Percentiles rank a stretch among this genome's conserved stretches.
Evolutionary conservation across 2,329 filamentous ascomycete species (phyloP).

Genomic region (Penicillium sp.): DNA sequence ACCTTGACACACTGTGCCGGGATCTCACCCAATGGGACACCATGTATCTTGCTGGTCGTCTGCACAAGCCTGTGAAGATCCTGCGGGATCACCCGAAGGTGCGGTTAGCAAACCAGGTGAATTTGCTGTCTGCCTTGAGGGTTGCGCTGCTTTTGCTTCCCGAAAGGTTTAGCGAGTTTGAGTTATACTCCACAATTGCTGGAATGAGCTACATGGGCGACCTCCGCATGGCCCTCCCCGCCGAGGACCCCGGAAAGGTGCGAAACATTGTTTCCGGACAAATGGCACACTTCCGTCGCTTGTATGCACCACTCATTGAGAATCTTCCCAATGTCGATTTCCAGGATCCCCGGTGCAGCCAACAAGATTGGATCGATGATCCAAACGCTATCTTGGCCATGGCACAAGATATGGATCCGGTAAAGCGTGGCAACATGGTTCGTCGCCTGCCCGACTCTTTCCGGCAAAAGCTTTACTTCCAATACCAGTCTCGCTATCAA

Average conservation of each 20-base stretch:
- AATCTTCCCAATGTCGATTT: conserved; percentile 88
- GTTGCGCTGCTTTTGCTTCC: conserved; percentile 87
- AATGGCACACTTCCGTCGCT: conserved; percentile 82
- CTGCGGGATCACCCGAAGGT: conserved; percentile 90
- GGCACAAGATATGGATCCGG: conserved; percentile 87
- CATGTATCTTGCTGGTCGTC: conserved; percentile 89
- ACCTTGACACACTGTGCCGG: conserved; percentile 81
- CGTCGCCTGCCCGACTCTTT: conserved; percentile 84
- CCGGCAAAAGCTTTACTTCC: conserved; percentile 86
- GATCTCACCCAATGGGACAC: conserved; percentile 93
- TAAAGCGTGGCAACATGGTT: conserved; percentile 94
- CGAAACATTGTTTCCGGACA: conserved; percentile 92
- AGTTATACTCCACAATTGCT: conserved; percentile 89
- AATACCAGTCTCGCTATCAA: conserved; percentile 86
- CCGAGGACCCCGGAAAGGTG: conserved; percentile 90
- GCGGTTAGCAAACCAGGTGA: conserved; percentile 92
- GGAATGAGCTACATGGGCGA: conserved; percentile 93
- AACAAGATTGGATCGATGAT: conserved; percentile 65
- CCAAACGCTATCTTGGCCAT: conserved; percentile 66
- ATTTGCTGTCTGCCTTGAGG: conserved; percentile 86
- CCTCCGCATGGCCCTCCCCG: conserved; percentile 88
- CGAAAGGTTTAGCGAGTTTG: conserved; percentile 76
- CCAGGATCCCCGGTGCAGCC: conserved; percentile 61
- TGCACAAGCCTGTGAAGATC: conserved; percentile 98
- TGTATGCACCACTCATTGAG: conserved; percentile 87